Percentiles rank a stretch among this genome's conserved stretches.
Conservation (phyloP, 2,329 filamentous ascomycete species). For the Cladosporium cucumerinum region DNA sequence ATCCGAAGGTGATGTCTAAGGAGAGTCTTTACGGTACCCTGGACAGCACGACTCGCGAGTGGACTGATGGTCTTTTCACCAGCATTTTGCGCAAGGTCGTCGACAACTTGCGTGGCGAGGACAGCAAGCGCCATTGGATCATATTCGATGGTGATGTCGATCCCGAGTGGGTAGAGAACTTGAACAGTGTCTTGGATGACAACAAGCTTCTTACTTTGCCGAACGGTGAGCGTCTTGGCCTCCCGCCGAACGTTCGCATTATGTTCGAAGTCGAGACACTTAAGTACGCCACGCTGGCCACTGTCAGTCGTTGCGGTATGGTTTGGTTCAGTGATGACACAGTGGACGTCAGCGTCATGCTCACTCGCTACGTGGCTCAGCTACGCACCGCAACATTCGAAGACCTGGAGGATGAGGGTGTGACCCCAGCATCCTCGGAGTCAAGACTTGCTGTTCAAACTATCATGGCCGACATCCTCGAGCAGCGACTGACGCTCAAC, state of each 20-base stretch:
- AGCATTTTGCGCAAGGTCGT: conserved; percentile 98
- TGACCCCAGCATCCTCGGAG: conserved; percentile 57
- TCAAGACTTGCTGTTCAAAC: conserved; percentile 70
- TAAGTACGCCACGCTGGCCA: conserved; percentile 95
- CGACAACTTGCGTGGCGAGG: conserved; percentile 95
- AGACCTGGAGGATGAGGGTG: conserved; percentile 89
- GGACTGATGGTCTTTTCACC: conserved; percentile 98
- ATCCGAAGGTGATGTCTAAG: conserved; percentile 99
- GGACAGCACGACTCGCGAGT: conserved; percentile 94
- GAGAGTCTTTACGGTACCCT: conserved; percentile 94
- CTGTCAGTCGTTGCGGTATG: conserved; percentile 99
- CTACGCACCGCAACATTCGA: conserved; percentile 83
- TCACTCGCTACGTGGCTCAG: conserved; percentile 82
- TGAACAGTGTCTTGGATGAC: conserved; percentile 99
- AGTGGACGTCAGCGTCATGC: conserved; percentile 88
- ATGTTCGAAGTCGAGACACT: conserved; percentile 99
- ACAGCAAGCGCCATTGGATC: conserved; percentile 97
- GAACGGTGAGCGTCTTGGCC: conserved; percentile 94
- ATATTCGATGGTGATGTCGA: conserved; percentile 99
- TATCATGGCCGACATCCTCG: conserved; percentile 74
- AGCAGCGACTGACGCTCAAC: conserved; percentile 71
- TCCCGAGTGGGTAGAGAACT: conserved; percentile 98
- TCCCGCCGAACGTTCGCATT: conserved; percentile 92
- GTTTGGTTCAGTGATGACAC: conserved; percentile 99
- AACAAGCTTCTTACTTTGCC: conserved; percentile 97